A percentile compares a stretch with the other conserved stretches of the same genome.
phyloP scores from a whole-genome alignment of 768 basidiomycete species.

The Albatrellus ellisii region DNA sequence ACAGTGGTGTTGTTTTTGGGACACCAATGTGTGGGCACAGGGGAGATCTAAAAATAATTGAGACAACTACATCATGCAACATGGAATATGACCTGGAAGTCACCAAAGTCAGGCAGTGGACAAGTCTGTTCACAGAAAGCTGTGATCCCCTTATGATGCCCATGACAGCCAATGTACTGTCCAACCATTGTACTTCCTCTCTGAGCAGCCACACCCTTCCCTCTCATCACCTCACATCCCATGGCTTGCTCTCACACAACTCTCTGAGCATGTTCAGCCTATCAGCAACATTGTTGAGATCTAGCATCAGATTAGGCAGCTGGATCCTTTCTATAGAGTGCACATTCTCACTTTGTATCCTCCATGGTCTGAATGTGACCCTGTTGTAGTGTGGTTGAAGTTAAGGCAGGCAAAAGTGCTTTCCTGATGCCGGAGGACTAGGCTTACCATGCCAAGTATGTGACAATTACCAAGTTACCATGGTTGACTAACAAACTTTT shows the following conservation, averaged over 20 bases:
- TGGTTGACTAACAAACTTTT: too few species aligned
- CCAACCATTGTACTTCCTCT: conserved; percentile 47
- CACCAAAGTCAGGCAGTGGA: conserved; percentile 85
- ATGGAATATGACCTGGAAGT: conserved; percentile 43
- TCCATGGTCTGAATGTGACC: too few species aligned
- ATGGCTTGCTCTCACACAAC: conserved; percentile 75
- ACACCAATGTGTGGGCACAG: conserved; percentile 34
- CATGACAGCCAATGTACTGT: conserved; percentile 59
- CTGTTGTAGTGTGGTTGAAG: too few species aligned
- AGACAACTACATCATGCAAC: neutral
- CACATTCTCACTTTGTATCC: too few species aligned
- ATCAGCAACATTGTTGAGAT: conserved; percentile 9
- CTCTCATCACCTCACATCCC: conserved; percentile 70
- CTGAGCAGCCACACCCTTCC: conserved; percentile 68
- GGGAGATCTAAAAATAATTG: conserved; percentile 42
- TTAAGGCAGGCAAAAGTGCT: too few species aligned
- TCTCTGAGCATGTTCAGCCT: conserved; percentile 48
- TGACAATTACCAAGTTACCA: too few species aligned
- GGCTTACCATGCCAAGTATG: too few species aligned
- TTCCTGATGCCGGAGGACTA: too few species aligned
- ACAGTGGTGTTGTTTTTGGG: conserved; percentile 23
- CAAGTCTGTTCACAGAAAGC: conserved; percentile 69
- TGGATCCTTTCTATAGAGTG: too few species aligned
- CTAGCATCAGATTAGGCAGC: too few species aligned
- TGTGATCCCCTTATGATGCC: conserved; percentile 74